Conservation (phyloP, 2,329 filamentous ascomycete species). For the Aspergillus calidoustus region DNA sequence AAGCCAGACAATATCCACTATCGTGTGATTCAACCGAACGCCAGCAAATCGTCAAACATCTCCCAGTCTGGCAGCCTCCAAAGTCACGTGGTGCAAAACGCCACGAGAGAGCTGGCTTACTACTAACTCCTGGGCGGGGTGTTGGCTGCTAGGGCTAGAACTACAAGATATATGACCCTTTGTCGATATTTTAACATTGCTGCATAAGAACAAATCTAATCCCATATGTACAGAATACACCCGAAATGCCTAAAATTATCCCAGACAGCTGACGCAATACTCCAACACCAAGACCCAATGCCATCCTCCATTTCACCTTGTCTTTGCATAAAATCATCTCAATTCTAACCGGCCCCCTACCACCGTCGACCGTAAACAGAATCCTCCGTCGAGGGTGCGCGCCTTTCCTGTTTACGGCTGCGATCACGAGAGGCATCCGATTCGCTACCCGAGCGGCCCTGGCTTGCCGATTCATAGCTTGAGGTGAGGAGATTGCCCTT, state of each 20-base stretch:
- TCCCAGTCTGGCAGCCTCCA: not conserved
- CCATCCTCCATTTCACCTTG: not conserved
- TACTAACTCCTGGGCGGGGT: not conserved
- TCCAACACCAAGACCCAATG: not conserved
- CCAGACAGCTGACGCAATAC: not conserved
- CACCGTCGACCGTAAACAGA: constrained; percentile 50
- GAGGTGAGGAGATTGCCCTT: constrained; percentile 37
- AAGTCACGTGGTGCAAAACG: not conserved
- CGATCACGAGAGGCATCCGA: constrained; percentile 26
- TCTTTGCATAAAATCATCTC: not conserved
- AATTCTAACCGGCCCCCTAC: constrained; percentile 23
- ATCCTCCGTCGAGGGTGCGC: constrained; percentile 39
- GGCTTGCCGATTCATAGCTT: constrained; percentile 27
- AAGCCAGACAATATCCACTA: not conserved
- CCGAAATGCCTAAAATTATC: not conserved
- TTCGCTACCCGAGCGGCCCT: constrained; percentile 7
- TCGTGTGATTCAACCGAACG: not conserved
- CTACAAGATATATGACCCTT: not conserved
- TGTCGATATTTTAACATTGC: not conserved
- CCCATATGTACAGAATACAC: not conserved
- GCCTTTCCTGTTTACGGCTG: constrained; percentile 23
- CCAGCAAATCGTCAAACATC: not conserved
- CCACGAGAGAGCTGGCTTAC: not conserved
- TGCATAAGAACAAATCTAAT: not conserved
- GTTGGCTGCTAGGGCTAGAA: not conserved